Evolutionary conservation across 306 rosid genomes (phyloP).

Genomic region (Cercis canadensis): DNA sequence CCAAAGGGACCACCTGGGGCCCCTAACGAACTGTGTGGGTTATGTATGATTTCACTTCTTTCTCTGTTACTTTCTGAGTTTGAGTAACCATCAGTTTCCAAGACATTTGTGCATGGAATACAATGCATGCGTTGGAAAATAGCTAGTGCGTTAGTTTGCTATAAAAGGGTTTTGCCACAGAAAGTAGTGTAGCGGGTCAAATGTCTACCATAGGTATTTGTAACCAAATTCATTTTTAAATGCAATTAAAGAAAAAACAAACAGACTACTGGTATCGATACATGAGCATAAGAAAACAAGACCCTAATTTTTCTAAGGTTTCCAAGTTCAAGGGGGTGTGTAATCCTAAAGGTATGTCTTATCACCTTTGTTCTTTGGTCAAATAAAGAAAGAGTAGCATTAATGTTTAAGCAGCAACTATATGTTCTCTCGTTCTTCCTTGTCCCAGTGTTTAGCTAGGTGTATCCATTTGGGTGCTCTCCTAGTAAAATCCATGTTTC

Average conservation of each 20-base stretch:
- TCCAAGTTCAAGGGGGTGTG: constrained; percentile 34
- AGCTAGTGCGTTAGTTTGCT: constrained; percentile 27
- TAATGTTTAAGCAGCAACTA: constrained; percentile 28
- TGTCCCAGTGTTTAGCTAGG: no score
- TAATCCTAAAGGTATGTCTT: constrained; percentile 72
- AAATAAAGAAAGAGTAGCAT: constrained; percentile 32
- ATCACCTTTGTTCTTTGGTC: constrained; percentile 39
- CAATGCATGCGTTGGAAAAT: constrained; percentile 39
- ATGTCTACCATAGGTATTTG: no score
- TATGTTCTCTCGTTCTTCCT: background rate
- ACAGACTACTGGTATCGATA: constrained; percentile 21
- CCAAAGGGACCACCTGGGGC: no score
- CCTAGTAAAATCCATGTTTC: background rate
- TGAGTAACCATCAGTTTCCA: constrained; percentile 27
- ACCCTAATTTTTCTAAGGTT: constrained; percentile 24
- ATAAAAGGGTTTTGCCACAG: constrained; percentile 11
- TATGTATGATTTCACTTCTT: background rate
- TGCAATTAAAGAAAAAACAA: no score
- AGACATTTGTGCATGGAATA: constrained; percentile 6
- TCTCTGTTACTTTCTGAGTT: background rate
- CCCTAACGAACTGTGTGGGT: background rate
- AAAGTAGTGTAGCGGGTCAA: no score
- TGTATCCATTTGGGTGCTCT: background rate
- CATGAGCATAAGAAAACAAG: constrained; percentile 6
- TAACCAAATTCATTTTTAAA: no score